A percentile compares a stretch with the other conserved stretches of the same genome.
Conservation (phyloP, 2,329 filamentous ascomycete genomes). For the Chaetomiaceae sp. region DNA sequence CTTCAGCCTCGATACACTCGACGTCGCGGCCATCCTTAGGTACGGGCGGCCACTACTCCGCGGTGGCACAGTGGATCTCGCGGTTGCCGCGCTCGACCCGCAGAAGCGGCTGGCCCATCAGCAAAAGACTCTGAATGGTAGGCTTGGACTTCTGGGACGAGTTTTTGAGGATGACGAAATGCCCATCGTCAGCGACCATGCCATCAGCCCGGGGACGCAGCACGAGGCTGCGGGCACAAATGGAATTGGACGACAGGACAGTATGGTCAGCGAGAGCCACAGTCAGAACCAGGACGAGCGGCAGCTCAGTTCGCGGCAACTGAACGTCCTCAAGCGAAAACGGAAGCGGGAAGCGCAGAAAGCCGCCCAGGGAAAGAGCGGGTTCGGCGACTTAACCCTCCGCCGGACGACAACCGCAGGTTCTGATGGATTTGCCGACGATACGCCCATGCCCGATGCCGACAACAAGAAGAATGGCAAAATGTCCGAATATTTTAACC, state of each 20-base stretch:
- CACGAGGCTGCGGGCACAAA: constrained; percentile 38
- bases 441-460: constrained; percentile 49
- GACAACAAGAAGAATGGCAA: constrained; percentile 60
- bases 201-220: constrained; percentile 42
- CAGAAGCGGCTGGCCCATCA: constrained; percentile 76
- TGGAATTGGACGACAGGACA: constrained; percentile 32
- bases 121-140: constrained; percentile 78
- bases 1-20: constrained; percentile 68
- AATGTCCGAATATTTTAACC: constrained; percentile 79
- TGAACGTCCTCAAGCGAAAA: constrained; percentile 92
- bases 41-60: constrained; percentile 80
- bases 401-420: constrained; percentile 58
- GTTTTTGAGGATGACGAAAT: constrained; percentile 82
- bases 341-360: constrained; percentile 85
- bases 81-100: constrained; percentile 75
- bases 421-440: constrained; percentile 59
- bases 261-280: constrained; percentile 33
- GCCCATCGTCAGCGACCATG: constrained; percentile 57
- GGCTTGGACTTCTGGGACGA: constrained; percentile 79
- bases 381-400: constrained; percentile 79
- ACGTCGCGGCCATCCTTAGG: constrained; percentile 74
- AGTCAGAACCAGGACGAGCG: constrained; percentile 55
- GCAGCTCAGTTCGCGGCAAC: constrained; percentile 82
- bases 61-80: constrained; percentile 81
- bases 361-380: constrained; percentile 78